Conservation (phyloP, 2,329 filamentous ascomycete species). For the Cladorrhinum sp. region DNA sequence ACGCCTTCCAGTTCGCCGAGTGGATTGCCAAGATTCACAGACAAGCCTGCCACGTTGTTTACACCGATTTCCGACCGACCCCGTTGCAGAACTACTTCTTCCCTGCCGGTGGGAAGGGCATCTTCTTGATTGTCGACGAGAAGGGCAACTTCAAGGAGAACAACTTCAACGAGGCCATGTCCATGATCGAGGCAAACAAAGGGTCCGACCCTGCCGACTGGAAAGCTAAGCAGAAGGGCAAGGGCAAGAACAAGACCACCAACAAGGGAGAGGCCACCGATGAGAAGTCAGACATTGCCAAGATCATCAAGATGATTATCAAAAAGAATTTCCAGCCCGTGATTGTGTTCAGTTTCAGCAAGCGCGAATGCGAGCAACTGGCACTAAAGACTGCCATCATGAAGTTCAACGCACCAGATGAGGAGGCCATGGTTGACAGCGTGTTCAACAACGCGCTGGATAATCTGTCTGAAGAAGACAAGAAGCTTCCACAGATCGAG, state of each 20-base stretch:
- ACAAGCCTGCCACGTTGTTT: slow-evolving; percentile 97
- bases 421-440: slow-evolving; percentile 89
- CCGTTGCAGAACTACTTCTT: slow-evolving; percentile 98
- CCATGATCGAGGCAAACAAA: slow-evolving; percentile 80
- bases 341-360: slow-evolving; percentile 99
- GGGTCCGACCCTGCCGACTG: slow-evolving; percentile 78
- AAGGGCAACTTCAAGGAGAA: slow-evolving; percentile 94
- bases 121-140: slow-evolving; percentile 92
- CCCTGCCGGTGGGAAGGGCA: slow-evolving; percentile 86
- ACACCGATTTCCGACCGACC: slow-evolving; percentile 96
- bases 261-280: slow-evolving; percentile 75
- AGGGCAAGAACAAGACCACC: slow-evolving; percentile 85
- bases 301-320: slow-evolving; percentile 99
- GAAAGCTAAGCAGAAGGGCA: slow-evolving; percentile 77
- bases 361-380: slow-evolving; percentile 89
- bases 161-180: slow-evolving; percentile 97
- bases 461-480: slow-evolving; percentile 88
- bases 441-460: slow-evolving; percentile 94
- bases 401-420: slow-evolving; percentile 93
- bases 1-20: slow-evolving; percentile 98
- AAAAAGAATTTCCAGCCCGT: slow-evolving; percentile 95
- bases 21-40: slow-evolving; percentile 99
- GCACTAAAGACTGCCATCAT: slow-evolving; percentile 83
- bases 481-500: slow-evolving; percentile 81
- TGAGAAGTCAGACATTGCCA: slow-evolving; percentile 79